These are phyloP conservation scores for Aspergillus ruber DNA, from an alignment of 2,329 filamentous ascomycete species.

Conservation along the genomic window DNA sequence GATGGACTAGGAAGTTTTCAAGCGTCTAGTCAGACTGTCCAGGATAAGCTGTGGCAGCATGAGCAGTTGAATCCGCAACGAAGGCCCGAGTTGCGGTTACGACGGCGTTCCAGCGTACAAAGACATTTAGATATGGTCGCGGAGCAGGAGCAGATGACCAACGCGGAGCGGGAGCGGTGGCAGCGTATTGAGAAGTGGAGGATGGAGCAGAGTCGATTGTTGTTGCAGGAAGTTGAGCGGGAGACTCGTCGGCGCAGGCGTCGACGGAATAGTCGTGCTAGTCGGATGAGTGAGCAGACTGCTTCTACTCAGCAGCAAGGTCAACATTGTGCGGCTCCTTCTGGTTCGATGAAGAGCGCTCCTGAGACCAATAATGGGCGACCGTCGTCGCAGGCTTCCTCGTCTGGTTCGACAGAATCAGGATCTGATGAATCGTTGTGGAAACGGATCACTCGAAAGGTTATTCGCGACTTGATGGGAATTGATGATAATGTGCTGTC, in stretches of 20 bases:
- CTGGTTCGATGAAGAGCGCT: constrained; percentile 12
- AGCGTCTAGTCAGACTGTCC: constrained; percentile 56
- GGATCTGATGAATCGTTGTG: constrained; percentile 63
- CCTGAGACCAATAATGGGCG: constrained; percentile 48
- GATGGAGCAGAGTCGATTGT: constrained; percentile 76
- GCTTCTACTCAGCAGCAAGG: constrained; percentile 8
- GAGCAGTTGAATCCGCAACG: constrained; percentile 71
- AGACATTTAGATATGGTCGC: constrained; percentile 50
- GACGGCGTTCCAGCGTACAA: constrained; percentile 53
- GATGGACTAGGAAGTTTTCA: constrained; percentile 85
- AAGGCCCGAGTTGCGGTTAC: constrained; percentile 41
- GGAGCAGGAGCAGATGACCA: constrained; percentile 47
- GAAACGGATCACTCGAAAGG: constrained; percentile 72
- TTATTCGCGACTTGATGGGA: constrained; percentile 83
- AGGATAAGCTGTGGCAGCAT: constrained; percentile 84
- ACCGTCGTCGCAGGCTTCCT: constrained; percentile 31
- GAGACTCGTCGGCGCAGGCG: constrained; percentile 64
- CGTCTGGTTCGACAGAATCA: constrained; percentile 28
- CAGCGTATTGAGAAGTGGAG: constrained; percentile 87
- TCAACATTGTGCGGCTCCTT: constrained; percentile 13
- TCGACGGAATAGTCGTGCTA: constrained; percentile 17
- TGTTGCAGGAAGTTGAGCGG: constrained; percentile 82
- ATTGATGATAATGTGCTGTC: constrained; percentile 81
- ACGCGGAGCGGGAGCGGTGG: constrained; percentile 66
- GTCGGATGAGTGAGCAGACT: not conserved